These are phyloP conservation scores for Aspergillus neoniger DNA, from an alignment of 2,329 filamentous ascomycete species.

Conservation along the genomic window DNA sequence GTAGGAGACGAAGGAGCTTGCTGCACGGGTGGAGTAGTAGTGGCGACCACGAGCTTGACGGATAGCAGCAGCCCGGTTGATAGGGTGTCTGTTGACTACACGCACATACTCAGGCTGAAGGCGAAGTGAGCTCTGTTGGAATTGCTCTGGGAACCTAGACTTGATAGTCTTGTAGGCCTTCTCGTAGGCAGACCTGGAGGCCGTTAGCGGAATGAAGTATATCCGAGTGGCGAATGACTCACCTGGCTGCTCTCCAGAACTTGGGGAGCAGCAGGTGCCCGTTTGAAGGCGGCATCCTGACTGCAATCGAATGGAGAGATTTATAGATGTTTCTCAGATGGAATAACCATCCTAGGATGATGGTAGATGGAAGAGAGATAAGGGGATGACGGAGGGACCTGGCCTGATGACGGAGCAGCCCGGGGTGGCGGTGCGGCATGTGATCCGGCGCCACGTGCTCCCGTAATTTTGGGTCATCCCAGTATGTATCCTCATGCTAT, in stretches of 20 bases:
- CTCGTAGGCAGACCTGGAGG: constrained; percentile 49
- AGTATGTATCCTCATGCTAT: background rate
- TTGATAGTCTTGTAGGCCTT: constrained; percentile 48
- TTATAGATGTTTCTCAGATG: constrained; percentile 18
- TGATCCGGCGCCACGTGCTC: constrained; percentile 22
- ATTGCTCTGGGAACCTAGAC: constrained; percentile 45
- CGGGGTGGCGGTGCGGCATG: constrained; percentile 28
- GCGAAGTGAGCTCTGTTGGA: constrained; percentile 46
- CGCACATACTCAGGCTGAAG: constrained; percentile 63
- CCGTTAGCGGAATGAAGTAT: constrained; percentile 26
- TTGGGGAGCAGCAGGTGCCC: constrained; percentile 54
- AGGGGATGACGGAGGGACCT: constrained; percentile 19
- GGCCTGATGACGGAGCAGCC: constrained; percentile 28
- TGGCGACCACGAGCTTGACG: constrained; percentile 65
- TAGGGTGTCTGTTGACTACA: constrained; percentile 58
- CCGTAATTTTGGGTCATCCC: background rate
- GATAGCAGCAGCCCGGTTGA: constrained; percentile 63
- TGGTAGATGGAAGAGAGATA: constrained; percentile 16
- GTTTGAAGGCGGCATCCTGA: constrained; percentile 50
- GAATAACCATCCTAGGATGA: constrained; percentile 22
- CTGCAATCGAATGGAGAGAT: constrained; percentile 4
- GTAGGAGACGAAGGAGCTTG: constrained; percentile 54
- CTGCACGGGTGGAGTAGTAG: constrained; percentile 62
- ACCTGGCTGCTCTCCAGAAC: constrained; percentile 52
- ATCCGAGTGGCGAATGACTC: constrained; percentile 24